Percentiles rank a stretch among this genome's conserved stretches.
phyloP scores from a whole-genome alignment of 2,329 filamentous ascomycete species.

The Calycina herbarum region DNA sequence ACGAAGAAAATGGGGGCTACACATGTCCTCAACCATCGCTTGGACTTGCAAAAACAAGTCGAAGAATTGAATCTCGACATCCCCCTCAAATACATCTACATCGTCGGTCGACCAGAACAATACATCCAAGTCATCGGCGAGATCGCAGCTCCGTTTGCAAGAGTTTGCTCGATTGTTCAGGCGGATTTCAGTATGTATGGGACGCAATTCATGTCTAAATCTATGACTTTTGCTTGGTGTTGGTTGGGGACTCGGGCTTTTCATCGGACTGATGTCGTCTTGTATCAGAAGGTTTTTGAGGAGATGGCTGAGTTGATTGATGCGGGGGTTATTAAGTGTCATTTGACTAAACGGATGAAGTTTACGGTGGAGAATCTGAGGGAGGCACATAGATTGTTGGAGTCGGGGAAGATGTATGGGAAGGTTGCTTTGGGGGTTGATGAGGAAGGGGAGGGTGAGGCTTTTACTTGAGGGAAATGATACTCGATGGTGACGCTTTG shows the following conservation, averaged over 20 bases:
- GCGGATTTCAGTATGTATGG: slow-evolving; percentile 46
- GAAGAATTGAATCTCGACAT: slow-evolving; percentile 38
- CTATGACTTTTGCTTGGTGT: slow-evolving; percentile 44
- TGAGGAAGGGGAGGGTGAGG: slow-evolving; percentile 25
- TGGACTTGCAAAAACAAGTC: slow-evolving; percentile 43
- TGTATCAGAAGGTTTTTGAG: slow-evolving; percentile 43
- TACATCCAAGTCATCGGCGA: slow-evolving; percentile 42
- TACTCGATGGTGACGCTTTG: too few species aligned
- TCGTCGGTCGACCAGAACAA: slow-evolving; percentile 43
- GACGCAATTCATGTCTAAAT: slow-evolving; percentile 48
- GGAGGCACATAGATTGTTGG: slow-evolving; percentile 42
- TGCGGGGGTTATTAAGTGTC: slow-evolving; percentile 40
- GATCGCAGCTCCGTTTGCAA: slow-evolving; percentile 46
- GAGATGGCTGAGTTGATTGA: slow-evolving; percentile 40
- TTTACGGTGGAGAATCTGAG: slow-evolving; percentile 42
- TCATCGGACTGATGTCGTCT: slow-evolving; percentile 42
- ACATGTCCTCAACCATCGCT: slow-evolving; percentile 45
- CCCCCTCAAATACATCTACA: slow-evolving; percentile 41
- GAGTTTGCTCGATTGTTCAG: slow-evolving; percentile 48
- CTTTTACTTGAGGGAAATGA: neutral
- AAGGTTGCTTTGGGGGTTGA: slow-evolving; percentile 41
- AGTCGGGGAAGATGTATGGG: slow-evolving; percentile 41
- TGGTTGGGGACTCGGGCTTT: slow-evolving; percentile 44
- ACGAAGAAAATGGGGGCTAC: slow-evolving; percentile 44
- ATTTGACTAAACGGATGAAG: slow-evolving; percentile 40